A percentile compares a stretch with the other conserved stretches of the same genome.
These are phyloP conservation scores for Nicotiana benthamiana DNA, from an alignment of 257 asterid genomes.

Conservation along the genomic window DNA sequence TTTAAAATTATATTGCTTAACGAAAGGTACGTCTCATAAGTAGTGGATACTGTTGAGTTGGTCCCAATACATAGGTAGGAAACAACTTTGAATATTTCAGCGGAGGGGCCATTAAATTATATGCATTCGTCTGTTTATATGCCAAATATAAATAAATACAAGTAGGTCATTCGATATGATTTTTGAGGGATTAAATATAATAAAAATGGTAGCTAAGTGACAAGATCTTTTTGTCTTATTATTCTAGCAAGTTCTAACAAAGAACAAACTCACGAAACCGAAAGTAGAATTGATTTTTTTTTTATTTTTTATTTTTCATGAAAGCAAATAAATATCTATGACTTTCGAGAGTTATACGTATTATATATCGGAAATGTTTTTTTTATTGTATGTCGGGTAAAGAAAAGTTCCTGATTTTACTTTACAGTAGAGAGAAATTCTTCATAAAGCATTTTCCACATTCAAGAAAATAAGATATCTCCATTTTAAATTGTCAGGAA, in stretches of 20 bases:
- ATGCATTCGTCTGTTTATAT: background rate
- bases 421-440: too few relatives aligned
- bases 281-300: background rate
- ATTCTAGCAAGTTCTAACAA: background rate
- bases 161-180: background rate
- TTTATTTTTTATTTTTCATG: background rate
- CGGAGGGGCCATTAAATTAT: conserved; percentile 34
- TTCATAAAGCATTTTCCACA: too few relatives aligned
- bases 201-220: background rate
- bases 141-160: background rate
- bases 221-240: background rate
- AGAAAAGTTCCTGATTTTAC: too few relatives aligned
- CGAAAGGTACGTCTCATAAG: background rate
- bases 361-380: too few relatives aligned
- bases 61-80: conserved; percentile 29
- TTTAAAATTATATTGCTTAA: background rate
- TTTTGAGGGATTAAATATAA: background rate
- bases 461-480: background rate
- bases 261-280: background rate
- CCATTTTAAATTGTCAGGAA: background rate
- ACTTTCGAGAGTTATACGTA: background rate
- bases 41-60: conserved; percentile 30
- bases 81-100: conserved; percentile 40
- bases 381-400: too few relatives aligned
- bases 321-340: background rate